A percentile compares a stretch with the other conserved stretches of the same genome.
Evolutionary conservation across 495 filamentous ascomycete species (phyloP).

Genomic region (Penicillium egyptiacum): DNA sequence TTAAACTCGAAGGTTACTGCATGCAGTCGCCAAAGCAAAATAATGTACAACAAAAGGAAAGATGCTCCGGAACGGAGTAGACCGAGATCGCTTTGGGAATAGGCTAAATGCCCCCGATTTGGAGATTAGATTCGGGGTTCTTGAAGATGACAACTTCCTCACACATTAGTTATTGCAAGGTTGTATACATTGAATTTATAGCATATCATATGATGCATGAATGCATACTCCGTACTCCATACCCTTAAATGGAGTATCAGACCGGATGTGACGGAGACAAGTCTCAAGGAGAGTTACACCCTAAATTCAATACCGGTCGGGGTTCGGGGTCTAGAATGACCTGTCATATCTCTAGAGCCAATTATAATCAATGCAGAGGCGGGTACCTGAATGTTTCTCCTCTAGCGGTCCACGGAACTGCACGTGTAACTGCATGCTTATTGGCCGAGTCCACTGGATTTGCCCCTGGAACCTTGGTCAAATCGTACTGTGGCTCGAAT

Average conservation of each 20-base stretch:
- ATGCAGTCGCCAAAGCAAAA: slow-evolving; percentile 13
- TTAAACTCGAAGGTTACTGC: slow-evolving; percentile 7
- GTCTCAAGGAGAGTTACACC: neutral
- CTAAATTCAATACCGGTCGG: neutral
- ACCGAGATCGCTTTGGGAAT: neutral
- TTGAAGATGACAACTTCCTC: too few species aligned
- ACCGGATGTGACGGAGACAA: neutral
- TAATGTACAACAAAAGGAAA: neutral
- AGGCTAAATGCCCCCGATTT: neutral
- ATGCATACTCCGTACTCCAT: neutral
- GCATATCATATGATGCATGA: neutral
- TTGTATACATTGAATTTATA: too few species aligned
- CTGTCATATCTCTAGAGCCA: slow-evolving; percentile 24
- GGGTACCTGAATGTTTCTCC: slow-evolving; percentile 31
- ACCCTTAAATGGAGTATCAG: neutral
- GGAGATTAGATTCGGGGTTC: neutral
- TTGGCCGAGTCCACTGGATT: slow-evolving; percentile 18
- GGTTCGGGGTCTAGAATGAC: slow-evolving; percentile 25
- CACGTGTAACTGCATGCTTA: slow-evolving; percentile 17
- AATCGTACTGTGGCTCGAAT: slow-evolving; percentile 26
- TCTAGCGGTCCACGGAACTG: slow-evolving; percentile 17
- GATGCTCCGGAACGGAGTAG: neutral
- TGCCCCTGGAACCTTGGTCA: slow-evolving; percentile 27
- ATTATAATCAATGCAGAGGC: slow-evolving; percentile 19
- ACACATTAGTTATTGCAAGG: too few species aligned